phyloP scores from a whole-genome alignment of 2,329 filamentous ascomycete genomes.

The Graphiopsis chlorocephala region DNA sequence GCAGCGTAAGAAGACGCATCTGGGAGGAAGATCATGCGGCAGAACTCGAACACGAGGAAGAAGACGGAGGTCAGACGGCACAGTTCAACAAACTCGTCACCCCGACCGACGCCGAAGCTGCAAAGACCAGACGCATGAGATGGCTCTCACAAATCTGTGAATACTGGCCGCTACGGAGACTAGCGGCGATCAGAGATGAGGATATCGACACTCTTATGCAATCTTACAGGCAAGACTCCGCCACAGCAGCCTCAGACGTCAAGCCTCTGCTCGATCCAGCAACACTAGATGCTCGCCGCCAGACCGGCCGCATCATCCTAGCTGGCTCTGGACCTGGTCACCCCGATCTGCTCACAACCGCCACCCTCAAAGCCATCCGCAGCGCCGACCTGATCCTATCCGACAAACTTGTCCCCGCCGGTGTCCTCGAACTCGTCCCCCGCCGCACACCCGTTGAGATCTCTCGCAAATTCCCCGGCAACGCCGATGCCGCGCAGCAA shows the following conservation, averaged over 20 bases:
- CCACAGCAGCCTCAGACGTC: slow-evolving; percentile 27
- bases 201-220: slow-evolving; percentile 76
- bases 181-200: slow-evolving; percentile 74
- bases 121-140: slow-evolving; percentile 77
- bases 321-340: slow-evolving; percentile 92
- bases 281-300: slow-evolving; percentile 30
- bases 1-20: slow-evolving; percentile 67
- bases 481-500: slow-evolving; percentile 88
- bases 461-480: slow-evolving; percentile 94
- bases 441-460: slow-evolving; percentile 87
- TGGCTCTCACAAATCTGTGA: slow-evolving; percentile 97
- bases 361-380: slow-evolving; percentile 73
- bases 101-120: slow-evolving; percentile 68
- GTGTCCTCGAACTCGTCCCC: slow-evolving; percentile 84
- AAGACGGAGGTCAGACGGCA: slow-evolving; percentile 71
- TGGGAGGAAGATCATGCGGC: slow-evolving; percentile 69
- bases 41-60: slow-evolving; percentile 48
- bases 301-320: slow-evolving; percentile 72
- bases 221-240: slow-evolving; percentile 58
- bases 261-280: slow-evolving; percentile 29
- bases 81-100: slow-evolving; percentile 81
- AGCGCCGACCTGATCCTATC: slow-evolving; percentile 76
- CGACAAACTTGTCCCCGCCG: slow-evolving; percentile 80
- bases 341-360: slow-evolving; percentile 82
- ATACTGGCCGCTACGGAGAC: slow-evolving; percentile 87